Evolutionary conservation across 1,284 basidiomycete species (phyloP).

Genomic region (Sphaerobolus stellatus): DNA sequence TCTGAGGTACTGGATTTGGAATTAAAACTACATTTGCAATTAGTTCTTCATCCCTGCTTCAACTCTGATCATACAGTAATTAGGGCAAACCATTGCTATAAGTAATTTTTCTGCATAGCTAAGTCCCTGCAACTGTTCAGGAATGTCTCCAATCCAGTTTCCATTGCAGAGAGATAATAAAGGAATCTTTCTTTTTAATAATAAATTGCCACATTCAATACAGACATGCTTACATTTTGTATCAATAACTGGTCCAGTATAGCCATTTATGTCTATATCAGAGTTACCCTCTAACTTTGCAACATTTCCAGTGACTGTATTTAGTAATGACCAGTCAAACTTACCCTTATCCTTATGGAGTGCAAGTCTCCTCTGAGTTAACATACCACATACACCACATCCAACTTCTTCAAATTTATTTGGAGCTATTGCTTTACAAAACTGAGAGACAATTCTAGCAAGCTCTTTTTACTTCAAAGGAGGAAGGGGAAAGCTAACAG

Average conservation of each 20-base stretch:
- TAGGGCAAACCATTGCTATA: background rate
- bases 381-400: background rate
- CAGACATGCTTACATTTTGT: background rate
- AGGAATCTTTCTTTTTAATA: background rate
- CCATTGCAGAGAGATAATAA: background rate
- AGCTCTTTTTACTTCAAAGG: background rate
- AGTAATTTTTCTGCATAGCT: slow-evolving; percentile 6
- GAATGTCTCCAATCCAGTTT: slow-evolving; percentile 1
- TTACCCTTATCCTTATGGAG: background rate
- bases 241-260: background rate
- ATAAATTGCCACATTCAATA: background rate
- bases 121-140: background rate
- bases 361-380: background rate
- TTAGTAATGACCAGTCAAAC: background rate
- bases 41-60: slow-evolving; percentile 28
- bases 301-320: background rate
- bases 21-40: slow-evolving; percentile 36
- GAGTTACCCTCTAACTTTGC: background rate
- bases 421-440: background rate
- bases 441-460: background rate
- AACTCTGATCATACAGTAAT: background rate
- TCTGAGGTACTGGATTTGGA: slow-evolving; percentile 31
- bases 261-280: background rate
- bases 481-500: slow-evolving; percentile 1
- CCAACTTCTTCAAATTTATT: background rate